phyloP scores from a whole-genome alignment of 2,329 filamentous ascomycete species.

The Septoria linicola region DNA sequence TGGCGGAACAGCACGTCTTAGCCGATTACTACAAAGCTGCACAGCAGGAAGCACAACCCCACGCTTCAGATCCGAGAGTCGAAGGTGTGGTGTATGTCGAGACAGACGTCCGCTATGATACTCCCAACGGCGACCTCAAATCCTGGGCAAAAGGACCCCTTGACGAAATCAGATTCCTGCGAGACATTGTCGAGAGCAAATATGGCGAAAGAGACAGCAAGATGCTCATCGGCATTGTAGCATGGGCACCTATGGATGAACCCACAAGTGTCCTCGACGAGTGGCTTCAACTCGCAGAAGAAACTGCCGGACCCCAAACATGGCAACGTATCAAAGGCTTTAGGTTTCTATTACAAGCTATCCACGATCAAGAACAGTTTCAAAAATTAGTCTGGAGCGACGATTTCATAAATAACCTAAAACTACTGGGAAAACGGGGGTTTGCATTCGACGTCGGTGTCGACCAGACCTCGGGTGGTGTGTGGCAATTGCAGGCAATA shows the following conservation, averaged over 20 bases:
- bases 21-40: constrained; percentile 34
- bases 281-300: constrained; percentile 64
- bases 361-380: constrained; percentile 40
- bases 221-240: constrained; percentile 68
- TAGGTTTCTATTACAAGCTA: constrained; percentile 71
- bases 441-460: constrained; percentile 81
- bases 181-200: constrained; percentile 63
- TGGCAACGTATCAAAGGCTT: constrained; percentile 75
- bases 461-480: constrained; percentile 73
- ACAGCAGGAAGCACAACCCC: constrained; percentile 38
- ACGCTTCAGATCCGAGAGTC: constrained; percentile 35
- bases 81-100: constrained; percentile 78
- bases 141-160: constrained; percentile 67
- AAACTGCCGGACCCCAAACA: constrained; percentile 58
- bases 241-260: constrained; percentile 81
- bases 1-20: constrained; percentile 62
- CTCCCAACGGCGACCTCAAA: constrained; percentile 32
- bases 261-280: constrained; percentile 58
- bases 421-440: constrained; percentile 56
- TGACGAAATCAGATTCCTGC: constrained; percentile 68
- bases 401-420: constrained; percentile 51
- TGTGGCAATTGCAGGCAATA: constrained; percentile 53
- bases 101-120: constrained; percentile 62
- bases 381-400: constrained; percentile 37
- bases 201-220: constrained; percentile 45